Evolutionary conservation across 2,329 filamentous ascomycete genomes (phyloP).

Genomic region (Fusarium sp.): DNA sequence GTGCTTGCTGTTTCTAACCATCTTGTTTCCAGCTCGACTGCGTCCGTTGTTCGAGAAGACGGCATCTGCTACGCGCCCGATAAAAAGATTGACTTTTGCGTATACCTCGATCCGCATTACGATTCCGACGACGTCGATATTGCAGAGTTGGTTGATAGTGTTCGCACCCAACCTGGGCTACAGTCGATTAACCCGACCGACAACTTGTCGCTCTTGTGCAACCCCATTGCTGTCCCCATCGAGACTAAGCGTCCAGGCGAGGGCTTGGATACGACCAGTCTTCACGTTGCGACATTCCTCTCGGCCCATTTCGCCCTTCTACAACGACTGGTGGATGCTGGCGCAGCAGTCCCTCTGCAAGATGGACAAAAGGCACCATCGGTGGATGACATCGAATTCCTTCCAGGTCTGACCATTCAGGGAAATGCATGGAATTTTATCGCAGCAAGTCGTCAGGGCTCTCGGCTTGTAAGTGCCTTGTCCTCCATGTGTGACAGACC

Average conservation of each 20-base stretch:
- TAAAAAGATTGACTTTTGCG: conserved; percentile 25
- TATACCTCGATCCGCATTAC: background rate
- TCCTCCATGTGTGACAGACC: background rate
- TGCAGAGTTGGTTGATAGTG: background rate
- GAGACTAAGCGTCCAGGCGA: conserved; percentile 16
- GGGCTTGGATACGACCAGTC: conserved; percentile 1
- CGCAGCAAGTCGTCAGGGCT: conserved; percentile 3
- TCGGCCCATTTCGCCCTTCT: background rate
- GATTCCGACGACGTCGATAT: background rate
- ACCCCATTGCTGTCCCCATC: conserved; percentile 15
- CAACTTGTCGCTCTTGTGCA: background rate
- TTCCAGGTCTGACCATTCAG: conserved; percentile 18
- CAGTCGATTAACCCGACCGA: conserved; percentile 5
- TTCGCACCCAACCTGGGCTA: background rate
- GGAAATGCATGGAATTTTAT: conserved; percentile 6
- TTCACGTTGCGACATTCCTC: conserved; percentile 7
- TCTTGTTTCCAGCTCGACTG: background rate
- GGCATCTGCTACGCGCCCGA: background rate
- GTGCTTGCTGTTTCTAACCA: background rate
- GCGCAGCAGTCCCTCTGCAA: background rate
- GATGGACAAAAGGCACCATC: background rate
- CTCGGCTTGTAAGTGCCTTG: background rate
- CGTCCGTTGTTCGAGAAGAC: conserved; percentile 1
- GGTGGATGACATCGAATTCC: background rate
- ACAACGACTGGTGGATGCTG: background rate